Percentiles rank a stretch among this genome's conserved stretches.
Conservation (phyloP, 1,284 basidiomycete species). For the Inonotus hispidus region DNA sequence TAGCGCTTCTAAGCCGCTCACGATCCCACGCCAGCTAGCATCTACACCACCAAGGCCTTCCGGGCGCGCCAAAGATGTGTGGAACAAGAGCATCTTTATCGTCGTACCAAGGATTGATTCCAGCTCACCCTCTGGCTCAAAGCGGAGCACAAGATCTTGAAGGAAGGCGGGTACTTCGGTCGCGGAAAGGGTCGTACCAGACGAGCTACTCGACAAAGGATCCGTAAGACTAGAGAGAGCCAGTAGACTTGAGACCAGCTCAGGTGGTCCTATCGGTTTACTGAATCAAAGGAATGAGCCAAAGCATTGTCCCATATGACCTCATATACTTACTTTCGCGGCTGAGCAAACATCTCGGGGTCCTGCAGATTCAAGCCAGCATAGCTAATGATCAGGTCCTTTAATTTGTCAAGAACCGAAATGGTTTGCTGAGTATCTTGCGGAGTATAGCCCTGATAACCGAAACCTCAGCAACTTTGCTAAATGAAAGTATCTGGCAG, state of each 20-base stretch:
- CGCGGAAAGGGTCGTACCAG: constrained; percentile 33
- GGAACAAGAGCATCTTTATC: constrained; percentile 51
- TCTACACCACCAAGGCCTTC: constrained; percentile 68
- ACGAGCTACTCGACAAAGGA: constrained; percentile 46
- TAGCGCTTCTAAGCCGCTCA: constrained; percentile 78
- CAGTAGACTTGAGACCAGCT: constrained; percentile 76
- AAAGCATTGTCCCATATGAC: constrained; percentile 20
- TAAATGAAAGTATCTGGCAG: constrained; percentile 16
- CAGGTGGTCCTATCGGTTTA: constrained; percentile 65
- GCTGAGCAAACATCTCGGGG: constrained; percentile 92
- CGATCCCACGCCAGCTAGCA: constrained; percentile 79
- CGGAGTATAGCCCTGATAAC: constrained; percentile 51
- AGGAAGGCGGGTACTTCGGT: constrained; percentile 67
- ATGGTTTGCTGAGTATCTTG: constrained; percentile 60
- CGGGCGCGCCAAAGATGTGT: constrained; percentile 53
- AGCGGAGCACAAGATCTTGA: constrained; percentile 64
- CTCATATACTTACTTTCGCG: constrained; percentile 47
- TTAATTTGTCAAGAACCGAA: constrained; percentile 63
- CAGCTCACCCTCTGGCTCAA: constrained; percentile 45
- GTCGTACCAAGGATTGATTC: constrained; percentile 45
- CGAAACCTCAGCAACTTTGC: not conserved
- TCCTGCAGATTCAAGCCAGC: constrained; percentile 87
- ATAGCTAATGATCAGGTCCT: constrained; percentile 84
- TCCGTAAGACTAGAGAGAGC: constrained; percentile 58
- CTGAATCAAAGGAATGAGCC: constrained; percentile 32